Conservation (phyloP, 2,329 filamentous ascomycete species). For the Talaromyces marneffei region DNA sequence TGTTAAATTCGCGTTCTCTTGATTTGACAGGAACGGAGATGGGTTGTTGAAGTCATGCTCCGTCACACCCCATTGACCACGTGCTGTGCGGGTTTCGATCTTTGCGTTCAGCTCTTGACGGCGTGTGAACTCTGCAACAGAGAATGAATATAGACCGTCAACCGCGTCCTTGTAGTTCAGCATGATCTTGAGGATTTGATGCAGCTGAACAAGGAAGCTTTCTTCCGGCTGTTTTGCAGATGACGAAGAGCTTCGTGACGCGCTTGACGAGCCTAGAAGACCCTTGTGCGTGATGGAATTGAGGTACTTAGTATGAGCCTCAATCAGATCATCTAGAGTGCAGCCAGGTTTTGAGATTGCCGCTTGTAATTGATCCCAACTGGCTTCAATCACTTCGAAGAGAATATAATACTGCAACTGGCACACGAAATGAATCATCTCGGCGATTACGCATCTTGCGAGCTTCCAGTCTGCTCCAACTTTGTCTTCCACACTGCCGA, state of each 20-base stretch:
- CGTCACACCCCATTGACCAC: conserved; percentile 58
- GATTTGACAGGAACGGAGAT: conserved; percentile 21
- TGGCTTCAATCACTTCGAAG: conserved; percentile 95
- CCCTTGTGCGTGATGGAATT: conserved; percentile 95
- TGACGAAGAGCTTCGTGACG: conserved; percentile 33
- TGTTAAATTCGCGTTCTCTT: conserved; percentile 28
- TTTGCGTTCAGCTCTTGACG: conserved; percentile 79
- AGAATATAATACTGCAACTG: conserved; percentile 98
- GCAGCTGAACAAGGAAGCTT: conserved; percentile 81
- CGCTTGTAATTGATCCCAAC: conserved; percentile 83
- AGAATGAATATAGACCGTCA: conserved; percentile 90
- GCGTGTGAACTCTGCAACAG: conserved; percentile 85
- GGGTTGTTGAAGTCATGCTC: conserved; percentile 44
- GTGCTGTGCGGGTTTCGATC: conserved; percentile 60
- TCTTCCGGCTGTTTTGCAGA: conserved; percentile 56
- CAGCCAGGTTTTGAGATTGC: conserved; percentile 77
- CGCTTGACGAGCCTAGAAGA: conserved; percentile 61
- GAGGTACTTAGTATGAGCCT: conserved; percentile 84
- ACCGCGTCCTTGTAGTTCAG: conserved; percentile 88
- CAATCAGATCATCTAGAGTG: conserved; percentile 91
- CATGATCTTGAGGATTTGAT: conserved; percentile 91
- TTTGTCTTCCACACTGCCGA: conserved; percentile 67
- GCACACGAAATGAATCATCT: conserved; percentile 98
- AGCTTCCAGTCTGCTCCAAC: conserved; percentile 81
- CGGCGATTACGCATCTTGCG: conserved; percentile 79